Evolutionary conservation across 75 land plant species (phyloP).

Genomic region (Azolla pinnata): DNA sequence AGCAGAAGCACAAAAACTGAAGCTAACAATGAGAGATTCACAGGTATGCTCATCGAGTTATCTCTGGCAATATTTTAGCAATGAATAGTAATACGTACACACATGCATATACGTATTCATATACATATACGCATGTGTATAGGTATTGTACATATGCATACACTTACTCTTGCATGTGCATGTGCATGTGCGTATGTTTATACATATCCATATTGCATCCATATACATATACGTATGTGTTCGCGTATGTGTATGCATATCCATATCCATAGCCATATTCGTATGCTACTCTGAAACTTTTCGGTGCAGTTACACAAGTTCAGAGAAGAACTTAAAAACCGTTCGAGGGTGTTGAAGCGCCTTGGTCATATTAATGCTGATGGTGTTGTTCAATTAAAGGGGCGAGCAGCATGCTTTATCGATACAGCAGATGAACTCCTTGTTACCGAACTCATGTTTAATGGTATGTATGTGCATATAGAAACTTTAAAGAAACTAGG

Average conservation of each 20-base stretch:
- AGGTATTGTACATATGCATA: too few relatives aligned
- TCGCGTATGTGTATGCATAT: neutral
- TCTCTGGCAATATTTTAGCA: too few relatives aligned
- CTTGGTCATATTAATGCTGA: slow-evolving; percentile 91
- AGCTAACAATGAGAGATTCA: slow-evolving; percentile 75
- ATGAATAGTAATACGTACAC: too few relatives aligned
- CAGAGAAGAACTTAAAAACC: slow-evolving; percentile 85
- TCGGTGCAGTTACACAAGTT: slow-evolving; percentile 76
- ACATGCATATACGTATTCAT: too few relatives aligned
- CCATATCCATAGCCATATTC: neutral
- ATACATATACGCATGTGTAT: too few relatives aligned
- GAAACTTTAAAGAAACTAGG: too few relatives aligned
- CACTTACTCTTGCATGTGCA: too few relatives aligned
- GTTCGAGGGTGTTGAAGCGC: slow-evolving; percentile 80
- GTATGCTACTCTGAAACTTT: too few relatives aligned
- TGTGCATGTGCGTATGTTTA: too few relatives aligned
- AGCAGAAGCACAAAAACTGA: slow-evolving; percentile 76
- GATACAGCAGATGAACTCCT: slow-evolving; percentile 98
- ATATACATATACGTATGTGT: neutral
- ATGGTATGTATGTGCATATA: too few relatives aligned
- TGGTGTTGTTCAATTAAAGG: slow-evolving; percentile 89
- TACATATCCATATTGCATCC: too few relatives aligned
- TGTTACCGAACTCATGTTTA: slow-evolving; percentile 92
- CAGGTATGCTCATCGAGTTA: too few relatives aligned
- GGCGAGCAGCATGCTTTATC: slow-evolving; percentile 92